A percentile compares a stretch with the other conserved stretches of the same genome.
Evolutionary conservation across 768 basidiomycete species (phyloP).

Genomic region (Bullera alba): DNA sequence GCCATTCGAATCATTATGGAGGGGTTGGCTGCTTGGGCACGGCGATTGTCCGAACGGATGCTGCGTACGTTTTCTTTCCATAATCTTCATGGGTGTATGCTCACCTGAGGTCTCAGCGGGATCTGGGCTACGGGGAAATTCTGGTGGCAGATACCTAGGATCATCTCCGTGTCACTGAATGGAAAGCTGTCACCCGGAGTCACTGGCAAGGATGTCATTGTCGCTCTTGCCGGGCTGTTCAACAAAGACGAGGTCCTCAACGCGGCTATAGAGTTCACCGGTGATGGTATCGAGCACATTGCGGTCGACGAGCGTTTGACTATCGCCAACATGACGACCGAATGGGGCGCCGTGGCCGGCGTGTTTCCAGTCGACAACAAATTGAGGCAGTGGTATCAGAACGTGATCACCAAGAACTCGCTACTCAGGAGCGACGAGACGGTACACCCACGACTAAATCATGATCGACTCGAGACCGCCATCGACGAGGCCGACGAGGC

Average conservation of each 20-base stretch:
- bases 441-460: slow-evolving; percentile 83
- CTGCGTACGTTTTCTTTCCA: slow-evolving; percentile 20
- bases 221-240: slow-evolving; percentile 91
- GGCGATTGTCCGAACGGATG: slow-evolving; percentile 75
- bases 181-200: slow-evolving; percentile 80
- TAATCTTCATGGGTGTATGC: neutral
- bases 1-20: slow-evolving; percentile 98
- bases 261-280: slow-evolving; percentile 91
- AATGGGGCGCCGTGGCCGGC: slow-evolving; percentile 96
- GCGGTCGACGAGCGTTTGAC: slow-evolving; percentile 87
- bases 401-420: slow-evolving; percentile 55
- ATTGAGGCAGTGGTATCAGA: slow-evolving; percentile 79
- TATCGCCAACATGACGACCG: slow-evolving; percentile 99
- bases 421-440: slow-evolving; percentile 30
- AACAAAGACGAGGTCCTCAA: slow-evolving; percentile 96
- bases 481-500: slow-evolving; percentile 54
- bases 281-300: slow-evolving; percentile 71
- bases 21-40: slow-evolving; percentile 96
- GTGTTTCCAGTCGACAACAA: slow-evolving; percentile 86
- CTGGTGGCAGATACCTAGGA: slow-evolving; percentile 98
- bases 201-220: slow-evolving; percentile 96
- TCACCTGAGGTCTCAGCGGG: slow-evolving; percentile 48
- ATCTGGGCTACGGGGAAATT: slow-evolving; percentile 97
- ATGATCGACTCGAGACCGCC: slow-evolving; percentile 61
- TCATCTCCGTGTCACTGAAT: slow-evolving; percentile 86